These are phyloP conservation scores for Hydnomerulius pinastri DNA, from an alignment of 768 basidiomycete species.

Conservation along the genomic window DNA sequence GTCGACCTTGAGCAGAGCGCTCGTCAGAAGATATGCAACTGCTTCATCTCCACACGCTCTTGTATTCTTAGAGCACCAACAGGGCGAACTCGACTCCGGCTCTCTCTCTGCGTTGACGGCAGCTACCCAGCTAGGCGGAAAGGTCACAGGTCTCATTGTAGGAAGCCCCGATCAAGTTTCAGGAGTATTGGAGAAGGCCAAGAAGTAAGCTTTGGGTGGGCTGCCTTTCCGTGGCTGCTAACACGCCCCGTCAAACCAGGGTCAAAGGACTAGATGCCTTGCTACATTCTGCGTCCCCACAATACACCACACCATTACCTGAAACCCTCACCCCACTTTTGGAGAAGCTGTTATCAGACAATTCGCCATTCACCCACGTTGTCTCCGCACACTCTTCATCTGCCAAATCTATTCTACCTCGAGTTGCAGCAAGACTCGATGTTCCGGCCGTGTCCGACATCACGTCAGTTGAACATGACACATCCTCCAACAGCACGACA, in stretches of 20 bases:
- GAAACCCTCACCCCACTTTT: constrained; percentile 84
- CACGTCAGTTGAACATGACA: constrained; percentile 75
- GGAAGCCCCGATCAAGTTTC: constrained; percentile 71
- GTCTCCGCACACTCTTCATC: constrained; percentile 90
- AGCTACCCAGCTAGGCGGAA: constrained; percentile 80
- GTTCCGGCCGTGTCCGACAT: constrained; percentile 91
- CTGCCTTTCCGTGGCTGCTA: constrained; percentile 5
- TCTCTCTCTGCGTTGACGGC: constrained; percentile 92
- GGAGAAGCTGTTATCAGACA: constrained; percentile 66
- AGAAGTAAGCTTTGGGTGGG: constrained; percentile 57
- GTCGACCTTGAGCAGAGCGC: constrained; percentile 32
- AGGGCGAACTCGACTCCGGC: constrained; percentile 78
- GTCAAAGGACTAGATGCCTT: constrained; percentile 67
- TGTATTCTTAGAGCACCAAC: constrained; percentile 87
- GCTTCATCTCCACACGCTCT: constrained; percentile 69
- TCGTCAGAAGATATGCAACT: constrained; percentile 52
- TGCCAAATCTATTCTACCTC: constrained; percentile 91
- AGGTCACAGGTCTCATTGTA: constrained; percentile 78
- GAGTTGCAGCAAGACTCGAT: constrained; percentile 88
- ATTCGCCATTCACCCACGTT: constrained; percentile 80
- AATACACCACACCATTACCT: constrained; percentile 69
- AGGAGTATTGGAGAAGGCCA: constrained; percentile 68
- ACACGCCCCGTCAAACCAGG: constrained; percentile 37
- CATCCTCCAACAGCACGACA: constrained; percentile 69
- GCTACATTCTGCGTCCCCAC: constrained; percentile 68